phyloP scores from a whole-genome alignment of 345 rosid species.

The Eucalyptus pauciflora region DNA sequence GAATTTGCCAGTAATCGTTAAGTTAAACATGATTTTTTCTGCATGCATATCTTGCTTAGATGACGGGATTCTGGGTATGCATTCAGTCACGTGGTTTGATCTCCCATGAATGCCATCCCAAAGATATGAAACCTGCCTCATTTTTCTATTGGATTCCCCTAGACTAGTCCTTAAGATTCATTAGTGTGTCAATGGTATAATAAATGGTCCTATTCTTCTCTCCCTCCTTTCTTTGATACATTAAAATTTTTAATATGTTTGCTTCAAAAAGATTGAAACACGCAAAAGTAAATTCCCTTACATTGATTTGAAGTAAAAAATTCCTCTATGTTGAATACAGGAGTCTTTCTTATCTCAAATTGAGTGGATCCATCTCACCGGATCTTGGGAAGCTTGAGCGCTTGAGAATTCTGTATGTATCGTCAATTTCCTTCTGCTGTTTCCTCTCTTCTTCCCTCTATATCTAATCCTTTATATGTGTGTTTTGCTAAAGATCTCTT shows the following conservation, averaged over 20 bases:
- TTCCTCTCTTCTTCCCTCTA: not conserved
- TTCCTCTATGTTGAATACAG: constrained; percentile 16
- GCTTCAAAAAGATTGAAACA: not conserved
- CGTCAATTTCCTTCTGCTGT: not conserved
- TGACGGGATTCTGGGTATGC: not conserved
- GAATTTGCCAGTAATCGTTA: not conserved
- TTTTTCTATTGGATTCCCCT: not conserved
- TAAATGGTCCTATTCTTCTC: not conserved
- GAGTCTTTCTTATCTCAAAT: constrained; percentile 67
- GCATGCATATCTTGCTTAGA: not conserved
- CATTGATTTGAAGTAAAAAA: not conserved
- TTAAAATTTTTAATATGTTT: not conserved
- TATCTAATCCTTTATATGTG: not conserved
- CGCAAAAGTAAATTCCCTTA: not conserved
- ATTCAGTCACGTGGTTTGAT: not conserved
- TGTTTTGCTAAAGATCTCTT: constrained; percentile 47
- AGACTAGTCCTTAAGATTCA: not conserved
- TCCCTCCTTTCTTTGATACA: not conserved
- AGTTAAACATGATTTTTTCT: not conserved
- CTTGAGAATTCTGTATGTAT: constrained; percentile 61
- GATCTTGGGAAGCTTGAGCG: constrained; percentile 79
- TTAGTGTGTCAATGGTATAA: not conserved
- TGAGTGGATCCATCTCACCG: constrained; percentile 75
- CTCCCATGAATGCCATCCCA: not conserved
- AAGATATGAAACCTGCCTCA: not conserved